Evolutionary conservation across 2,329 filamentous ascomycete species (phyloP).

Genomic region (Curvularia spicifera): DNA sequence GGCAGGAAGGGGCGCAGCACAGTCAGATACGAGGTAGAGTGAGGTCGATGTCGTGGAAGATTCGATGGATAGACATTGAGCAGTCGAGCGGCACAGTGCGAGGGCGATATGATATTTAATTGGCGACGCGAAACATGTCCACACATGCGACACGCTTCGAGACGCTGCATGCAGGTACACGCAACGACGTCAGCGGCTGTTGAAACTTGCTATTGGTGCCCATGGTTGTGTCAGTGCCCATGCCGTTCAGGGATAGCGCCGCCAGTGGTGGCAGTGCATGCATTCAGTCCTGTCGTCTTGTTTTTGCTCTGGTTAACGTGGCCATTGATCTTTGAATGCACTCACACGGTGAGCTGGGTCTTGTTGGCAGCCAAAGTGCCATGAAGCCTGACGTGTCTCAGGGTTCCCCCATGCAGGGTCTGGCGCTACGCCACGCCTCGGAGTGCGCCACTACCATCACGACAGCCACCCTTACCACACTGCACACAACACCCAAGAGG

Average conservation of each 20-base stretch:
- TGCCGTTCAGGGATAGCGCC: conserved; percentile 8
- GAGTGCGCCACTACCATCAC: conserved; percentile 1
- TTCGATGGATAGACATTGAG: conserved; percentile 1
- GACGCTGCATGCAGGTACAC: conserved; percentile 27
- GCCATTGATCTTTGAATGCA: neutral
- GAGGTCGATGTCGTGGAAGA: neutral
- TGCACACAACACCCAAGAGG: neutral
- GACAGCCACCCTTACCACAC: conserved; percentile 1
- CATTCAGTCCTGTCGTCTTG: neutral
- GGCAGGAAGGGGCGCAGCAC: conserved; percentile 17
- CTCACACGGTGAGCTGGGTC: neutral
- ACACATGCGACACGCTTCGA: conserved; percentile 18
- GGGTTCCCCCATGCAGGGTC: conserved; percentile 13
- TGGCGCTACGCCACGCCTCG: conserved; percentile 15
- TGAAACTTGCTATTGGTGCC: conserved; percentile 21
- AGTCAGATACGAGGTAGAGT: conserved; percentile 11
- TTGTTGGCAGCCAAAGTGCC: conserved; percentile 7
- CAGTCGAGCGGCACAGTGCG: conserved; percentile 4
- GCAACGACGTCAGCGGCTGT: conserved; percentile 38
- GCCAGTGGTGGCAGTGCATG: neutral
- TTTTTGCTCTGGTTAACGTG: neutral
- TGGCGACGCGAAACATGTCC: conserved; percentile 20
- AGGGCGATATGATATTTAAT: conserved; percentile 5
- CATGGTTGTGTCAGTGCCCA: conserved; percentile 12
- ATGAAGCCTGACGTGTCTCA: conserved; percentile 33